Evolutionary conservation across 2,329 filamentous ascomycete species (phyloP), one percentile per base, ranked within the genome.

Genomic region (Ascochyta lentis): DNA sequence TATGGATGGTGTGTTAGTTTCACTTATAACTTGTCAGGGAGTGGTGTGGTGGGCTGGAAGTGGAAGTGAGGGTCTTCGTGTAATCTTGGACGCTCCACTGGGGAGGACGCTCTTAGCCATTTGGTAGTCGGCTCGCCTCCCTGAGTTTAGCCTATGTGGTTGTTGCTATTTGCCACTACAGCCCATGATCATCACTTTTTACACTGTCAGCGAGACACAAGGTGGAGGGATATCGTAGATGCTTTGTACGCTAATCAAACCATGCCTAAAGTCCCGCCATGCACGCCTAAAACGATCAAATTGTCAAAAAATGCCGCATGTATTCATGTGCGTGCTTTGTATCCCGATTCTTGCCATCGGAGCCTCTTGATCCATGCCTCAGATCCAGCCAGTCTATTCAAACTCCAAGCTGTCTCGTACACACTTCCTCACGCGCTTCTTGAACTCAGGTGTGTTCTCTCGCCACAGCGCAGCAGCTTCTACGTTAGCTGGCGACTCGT

Each of bases 391-490:
- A 27, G n/a, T 34, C 61, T 63, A 74, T 49, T 73, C 71, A 54
- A 68, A 71, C 51, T 77, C 72, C 53, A 74, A 50, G 46, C 70
- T 75, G 49, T 81, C 78, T 71, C 90, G 84, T 37, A 97, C 93
- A 60, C 92, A 90, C 58, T 91, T 89, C 68, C 90, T 84, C 34
- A 99, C 95, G 76, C 88, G 88, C 72, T 85, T 84, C 79, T 97
- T 93, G 78, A 97, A 99, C 74, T 96, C 91, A 19, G 79, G 72
- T 63, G 92, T 85, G 59, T 88, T 83, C 69, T 97, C 93, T 59
- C 94, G 85, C 93, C 94, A 98, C 89, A 96, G 91, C 80, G 95
- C 92, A 55, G 93, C 94, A 0, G 94, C 94, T 79, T 98, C 94
- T 38, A 98, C 90, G 72, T 98, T 98, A 54, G 94, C 94, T 0